Evolutionary conservation across 306 rosid species (phyloP).

Genomic region (Rosa multiflora): DNA sequence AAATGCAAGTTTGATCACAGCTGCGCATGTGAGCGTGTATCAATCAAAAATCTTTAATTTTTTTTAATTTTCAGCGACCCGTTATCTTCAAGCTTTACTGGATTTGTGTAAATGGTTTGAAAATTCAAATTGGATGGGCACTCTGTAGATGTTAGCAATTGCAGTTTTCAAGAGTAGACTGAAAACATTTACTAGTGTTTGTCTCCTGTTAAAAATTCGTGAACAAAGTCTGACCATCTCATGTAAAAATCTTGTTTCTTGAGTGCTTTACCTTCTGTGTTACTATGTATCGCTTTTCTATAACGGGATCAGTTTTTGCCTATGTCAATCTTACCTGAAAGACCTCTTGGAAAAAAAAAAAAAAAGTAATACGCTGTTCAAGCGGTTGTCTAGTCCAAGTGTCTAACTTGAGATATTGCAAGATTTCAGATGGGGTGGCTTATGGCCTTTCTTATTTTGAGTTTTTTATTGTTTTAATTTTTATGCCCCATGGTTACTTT

Average conservation of each 20-base stretch:
- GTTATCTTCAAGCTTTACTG: not conserved
- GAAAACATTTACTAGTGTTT: not conserved
- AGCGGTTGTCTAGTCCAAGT: not conserved
- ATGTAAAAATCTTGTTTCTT: not conserved
- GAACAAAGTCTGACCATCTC: not conserved
- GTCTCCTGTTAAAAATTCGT: not conserved
- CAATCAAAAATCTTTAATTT: not conserved
- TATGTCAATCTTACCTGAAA: not conserved
- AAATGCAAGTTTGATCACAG: not conserved
- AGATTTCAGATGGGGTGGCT: not conserved
- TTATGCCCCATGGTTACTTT: too few relatives aligned
- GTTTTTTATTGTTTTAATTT: too few relatives aligned
- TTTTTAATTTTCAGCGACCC: not conserved
- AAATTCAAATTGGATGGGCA: not conserved
- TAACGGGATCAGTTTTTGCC: not conserved
- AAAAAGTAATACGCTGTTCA: not conserved
- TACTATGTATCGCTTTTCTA: not conserved
- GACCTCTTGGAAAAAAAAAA: not conserved
- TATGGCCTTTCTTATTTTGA: not conserved
- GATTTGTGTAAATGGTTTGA: not conserved
- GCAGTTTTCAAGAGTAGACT: not conserved
- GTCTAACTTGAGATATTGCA: not conserved
- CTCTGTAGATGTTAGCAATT: not conserved
- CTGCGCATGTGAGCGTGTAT: not conserved
- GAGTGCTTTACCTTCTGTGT: not conserved